Base-by-base conservation (phyloP, 2,329 filamentous ascomycete genomes). In the Paecilomyces fulvus region DNA sequence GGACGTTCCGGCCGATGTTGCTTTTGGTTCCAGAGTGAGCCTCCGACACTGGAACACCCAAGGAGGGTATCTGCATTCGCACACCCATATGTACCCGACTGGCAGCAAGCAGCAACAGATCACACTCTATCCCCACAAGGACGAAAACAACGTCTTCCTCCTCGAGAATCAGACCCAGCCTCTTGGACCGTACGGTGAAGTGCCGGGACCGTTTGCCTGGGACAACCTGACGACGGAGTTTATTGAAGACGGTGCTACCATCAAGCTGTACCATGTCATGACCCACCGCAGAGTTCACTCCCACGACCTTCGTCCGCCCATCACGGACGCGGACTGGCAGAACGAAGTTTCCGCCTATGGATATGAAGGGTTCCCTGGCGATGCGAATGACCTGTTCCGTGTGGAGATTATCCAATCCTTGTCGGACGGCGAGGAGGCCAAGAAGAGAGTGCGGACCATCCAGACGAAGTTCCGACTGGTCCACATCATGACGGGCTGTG, bases 101-200 rank as follows among this genome's bases (percentile, higher is more conserved):
- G 94, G 94, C 63, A 96, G 91, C 81, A 95, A 96, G 80, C 95
- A 99, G 77, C 94, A 99, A 73, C 94, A 99, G 73, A 90, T 99
- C 65, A 99, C 94, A 0, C 84, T 99, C 2, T 99, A 99, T 68
- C 94, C 94, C 7, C 94, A 99, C 82, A 97, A 97, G 81, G 94
- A 99, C 67, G 90, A 96, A 70, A 99, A 99, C 82, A 99, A 99
- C 71, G 66, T 95, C 56, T 99, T 90, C 84, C 76, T 96, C 33
- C 71, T 97, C 56, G 94, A 99, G 79, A 99, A 99, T 73, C 89
- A 95, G 76, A 99, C 94, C 8, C 90, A 96, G 68, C 94, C 94
- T 9, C 79, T 94, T 17, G 86, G 85, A 56, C 77, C 83, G 55
- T 83, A 90, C 63, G 91, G 90, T 54, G 81, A 89, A 60, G 87